Conservation (phyloP, 768 basidiomycete genomes). For the Naganishia vaughanmartiniae region DNA sequence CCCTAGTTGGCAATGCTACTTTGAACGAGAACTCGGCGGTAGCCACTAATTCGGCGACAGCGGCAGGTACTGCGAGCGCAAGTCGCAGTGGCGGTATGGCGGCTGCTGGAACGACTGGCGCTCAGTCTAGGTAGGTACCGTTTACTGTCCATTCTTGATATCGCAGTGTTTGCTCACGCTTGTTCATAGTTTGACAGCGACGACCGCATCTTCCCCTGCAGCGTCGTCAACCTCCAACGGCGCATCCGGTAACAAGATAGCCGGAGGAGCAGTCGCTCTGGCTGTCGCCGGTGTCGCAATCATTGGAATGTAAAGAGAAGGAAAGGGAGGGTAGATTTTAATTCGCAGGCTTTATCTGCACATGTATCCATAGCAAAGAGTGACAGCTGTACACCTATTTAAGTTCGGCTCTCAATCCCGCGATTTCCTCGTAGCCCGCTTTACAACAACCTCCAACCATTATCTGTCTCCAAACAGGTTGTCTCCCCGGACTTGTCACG, state of each 20-base stretch:
- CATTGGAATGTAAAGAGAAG: neutral
- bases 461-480: constrained; percentile 57
- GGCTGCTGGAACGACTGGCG: neutral
- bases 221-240: constrained; percentile 14
- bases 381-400: neutral
- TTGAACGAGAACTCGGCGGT: neutral
- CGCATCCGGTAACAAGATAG: neutral
- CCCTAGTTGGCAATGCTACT: constrained; percentile 60
- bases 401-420: constrained; percentile 35
- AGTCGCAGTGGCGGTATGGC: neutral
- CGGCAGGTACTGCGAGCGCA: neutral
- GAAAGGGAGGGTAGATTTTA: neutral
- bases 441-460: constrained; percentile 72
- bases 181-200: neutral
- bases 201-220: neutral
- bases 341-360: neutral
- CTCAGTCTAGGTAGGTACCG: neutral
- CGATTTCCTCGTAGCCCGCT: constrained; percentile 60
- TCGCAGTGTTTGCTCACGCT: neutral
- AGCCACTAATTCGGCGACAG: neutral
- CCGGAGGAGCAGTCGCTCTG: constrained; percentile 27
- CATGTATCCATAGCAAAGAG: constrained; percentile 6
- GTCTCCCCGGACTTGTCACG: constrained; percentile 38
- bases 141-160: neutral
- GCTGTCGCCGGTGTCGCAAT: constrained; percentile 18